Evolutionary conservation across 1,284 basidiomycete species (phyloP).

Genomic region (Takashimella koratensis): DNA sequence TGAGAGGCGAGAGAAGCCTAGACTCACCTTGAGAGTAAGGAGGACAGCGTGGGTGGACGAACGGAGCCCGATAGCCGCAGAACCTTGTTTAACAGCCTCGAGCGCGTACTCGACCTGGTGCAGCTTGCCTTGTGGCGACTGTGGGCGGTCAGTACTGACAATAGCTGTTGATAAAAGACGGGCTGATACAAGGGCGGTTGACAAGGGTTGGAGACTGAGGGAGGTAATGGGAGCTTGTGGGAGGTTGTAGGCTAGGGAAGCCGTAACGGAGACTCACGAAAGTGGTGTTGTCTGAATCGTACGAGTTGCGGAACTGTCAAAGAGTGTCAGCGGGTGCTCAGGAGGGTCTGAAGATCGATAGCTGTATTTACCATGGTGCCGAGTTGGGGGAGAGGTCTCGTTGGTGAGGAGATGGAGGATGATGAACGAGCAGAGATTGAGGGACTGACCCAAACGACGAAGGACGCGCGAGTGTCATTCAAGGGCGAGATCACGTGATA

Average conservation of each 20-base stretch:
- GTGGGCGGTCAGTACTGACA: constrained; percentile 4
- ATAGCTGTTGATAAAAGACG: too few species aligned
- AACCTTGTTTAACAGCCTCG: constrained; percentile 99
- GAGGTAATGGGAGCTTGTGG: too few species aligned
- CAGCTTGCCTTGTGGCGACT: constrained; percentile 49
- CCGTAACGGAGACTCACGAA: constrained; percentile 54
- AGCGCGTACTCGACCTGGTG: constrained; percentile 97
- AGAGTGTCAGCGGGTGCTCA: constrained; percentile 5
- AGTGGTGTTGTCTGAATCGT: constrained; percentile 94
- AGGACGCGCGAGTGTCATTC: background rate
- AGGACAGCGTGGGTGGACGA: constrained; percentile 94
- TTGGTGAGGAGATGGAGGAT: background rate
- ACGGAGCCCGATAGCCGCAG: constrained; percentile 91
- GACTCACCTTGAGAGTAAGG: constrained; percentile 78
- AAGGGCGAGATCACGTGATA: background rate
- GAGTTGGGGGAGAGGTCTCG: background rate
- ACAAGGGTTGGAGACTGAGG: constrained; percentile 3
- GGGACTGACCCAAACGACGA: background rate
- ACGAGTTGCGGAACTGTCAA: constrained; percentile 82
- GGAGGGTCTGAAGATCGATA: background rate
- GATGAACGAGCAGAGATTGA: background rate
- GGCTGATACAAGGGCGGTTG: too few species aligned
- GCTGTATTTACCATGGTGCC: constrained; percentile 22
- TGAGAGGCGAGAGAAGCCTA: background rate
- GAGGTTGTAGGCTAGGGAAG: background rate